A percentile compares a stretch with the other conserved stretches of the same genome.
Conservation (phyloP, 208 protist species). For the Crithidia fasciculata region DNA sequence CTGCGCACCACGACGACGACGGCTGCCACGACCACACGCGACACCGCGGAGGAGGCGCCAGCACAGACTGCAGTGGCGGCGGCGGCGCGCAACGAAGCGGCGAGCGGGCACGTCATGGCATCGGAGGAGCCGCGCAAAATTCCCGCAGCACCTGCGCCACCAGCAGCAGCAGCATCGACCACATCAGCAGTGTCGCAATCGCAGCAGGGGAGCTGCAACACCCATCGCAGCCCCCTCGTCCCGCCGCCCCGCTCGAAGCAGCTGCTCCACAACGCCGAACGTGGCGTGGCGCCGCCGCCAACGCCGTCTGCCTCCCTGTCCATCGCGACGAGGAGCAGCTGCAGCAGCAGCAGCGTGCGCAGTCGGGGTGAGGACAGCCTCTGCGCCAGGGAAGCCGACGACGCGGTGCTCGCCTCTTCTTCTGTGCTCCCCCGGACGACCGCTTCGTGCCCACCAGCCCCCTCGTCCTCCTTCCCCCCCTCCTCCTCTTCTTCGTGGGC, state of each 20-base stretch:
- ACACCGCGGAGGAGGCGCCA: too few species aligned
- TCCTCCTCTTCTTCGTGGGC: neutral
- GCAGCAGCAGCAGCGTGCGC: neutral
- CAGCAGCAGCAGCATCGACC: neutral
- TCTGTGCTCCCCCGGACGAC: too few species aligned
- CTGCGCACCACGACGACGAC: neutral
- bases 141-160: neutral
- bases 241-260: conserved; percentile 26
- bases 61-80: too few species aligned
- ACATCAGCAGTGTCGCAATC: neutral
- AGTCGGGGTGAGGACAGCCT: neutral
- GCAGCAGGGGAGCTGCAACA: neutral
- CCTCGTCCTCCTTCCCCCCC: neutral
- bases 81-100: too few species aligned
- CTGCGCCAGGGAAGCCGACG: too few species aligned
- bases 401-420: too few species aligned
- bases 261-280: neutral
- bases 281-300: neutral
- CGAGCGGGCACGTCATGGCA: neutral
- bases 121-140: neutral
- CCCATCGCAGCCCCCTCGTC: neutral
- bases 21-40: neutral
- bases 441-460: neutral
- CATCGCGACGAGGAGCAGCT: neutral
- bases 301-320: neutral